Percentiles rank a stretch among this genome's conserved stretches.
phyloP scores from a whole-genome alignment of 2,329 filamentous ascomycete species.

The Xylaria sp. region DNA sequence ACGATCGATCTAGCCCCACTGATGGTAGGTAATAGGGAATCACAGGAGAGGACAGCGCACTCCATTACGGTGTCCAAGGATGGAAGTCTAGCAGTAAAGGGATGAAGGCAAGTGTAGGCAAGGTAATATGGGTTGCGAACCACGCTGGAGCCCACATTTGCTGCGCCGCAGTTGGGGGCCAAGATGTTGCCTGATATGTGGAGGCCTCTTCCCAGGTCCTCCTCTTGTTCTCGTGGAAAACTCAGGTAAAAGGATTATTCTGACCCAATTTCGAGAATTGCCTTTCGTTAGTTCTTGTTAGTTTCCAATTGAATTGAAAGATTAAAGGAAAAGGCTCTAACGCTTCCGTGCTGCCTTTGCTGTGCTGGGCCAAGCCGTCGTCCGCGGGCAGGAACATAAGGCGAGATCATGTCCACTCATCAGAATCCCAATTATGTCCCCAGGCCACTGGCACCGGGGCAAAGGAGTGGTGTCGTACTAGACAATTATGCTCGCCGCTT shows the following conservation, averaged over 20 bases:
- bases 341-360: slow-evolving; percentile 5
- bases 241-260: background rate
- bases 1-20: background rate
- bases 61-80: background rate
- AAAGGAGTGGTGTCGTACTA: background rate
- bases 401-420: slow-evolving; percentile 18
- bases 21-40: background rate
- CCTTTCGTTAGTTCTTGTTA: background rate
- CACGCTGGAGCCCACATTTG: slow-evolving; percentile 12
- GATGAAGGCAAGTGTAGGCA: background rate
- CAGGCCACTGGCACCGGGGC: background rate
- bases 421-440: background rate
- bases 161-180: slow-evolving; percentile 32
- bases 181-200: slow-evolving; percentile 28
- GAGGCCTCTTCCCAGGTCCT: slow-evolving; percentile 23
- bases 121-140: slow-evolving; percentile 24
- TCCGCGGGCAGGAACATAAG: background rate
- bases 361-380: background rate
- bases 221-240: background rate
- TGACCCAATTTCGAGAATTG: background rate
- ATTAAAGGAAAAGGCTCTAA: background rate
- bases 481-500: slow-evolving; percentile 1
- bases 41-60: background rate
- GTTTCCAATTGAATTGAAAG: background rate
- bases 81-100: background rate